A percentile compares a stretch with the other conserved stretches of the same genome.
phyloP scores from a whole-genome alignment of 495 filamentous ascomycete species.

The Neurospora pannonica region DNA sequence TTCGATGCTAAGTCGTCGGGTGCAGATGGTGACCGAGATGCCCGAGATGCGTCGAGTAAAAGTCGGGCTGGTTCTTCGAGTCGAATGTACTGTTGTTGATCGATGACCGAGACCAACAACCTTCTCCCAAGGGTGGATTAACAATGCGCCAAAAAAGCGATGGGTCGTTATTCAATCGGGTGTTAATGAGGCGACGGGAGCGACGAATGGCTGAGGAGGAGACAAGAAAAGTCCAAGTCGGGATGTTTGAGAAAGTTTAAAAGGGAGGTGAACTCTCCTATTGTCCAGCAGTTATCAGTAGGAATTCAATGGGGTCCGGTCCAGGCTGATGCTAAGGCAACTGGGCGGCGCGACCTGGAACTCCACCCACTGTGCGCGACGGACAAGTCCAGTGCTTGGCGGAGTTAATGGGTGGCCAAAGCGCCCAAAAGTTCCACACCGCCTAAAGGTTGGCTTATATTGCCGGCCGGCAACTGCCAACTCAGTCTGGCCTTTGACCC shows the following conservation, averaged over 20 bases:
- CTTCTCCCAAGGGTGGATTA: background rate
- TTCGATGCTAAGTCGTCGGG: background rate
- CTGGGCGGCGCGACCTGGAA: background rate
- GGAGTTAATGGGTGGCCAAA: background rate
- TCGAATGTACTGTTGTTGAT: background rate
- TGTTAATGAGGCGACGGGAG: background rate
- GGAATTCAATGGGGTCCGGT: background rate
- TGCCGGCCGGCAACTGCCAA: background rate
- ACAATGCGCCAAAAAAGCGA: background rate
- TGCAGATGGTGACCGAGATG: background rate
- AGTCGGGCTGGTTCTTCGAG: background rate
- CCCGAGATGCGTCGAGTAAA: background rate
- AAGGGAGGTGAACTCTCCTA: background rate
- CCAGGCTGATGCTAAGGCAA: background rate
- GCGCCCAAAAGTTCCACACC: background rate
- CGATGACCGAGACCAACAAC: background rate
- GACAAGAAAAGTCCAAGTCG: background rate
- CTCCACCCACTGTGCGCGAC: background rate
- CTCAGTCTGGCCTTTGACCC: background rate
- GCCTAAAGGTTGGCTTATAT: background rate
- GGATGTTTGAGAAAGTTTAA: background rate
- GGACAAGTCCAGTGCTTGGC: background rate
- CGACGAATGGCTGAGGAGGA: background rate
- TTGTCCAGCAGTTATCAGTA: background rate
- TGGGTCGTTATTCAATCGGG: background rate